Percentiles rank a stretch among this genome's conserved stretches.
phyloP scores from a whole-genome alignment of 495 filamentous ascomycete genomes.

The Entonaema liquescens region DNA sequence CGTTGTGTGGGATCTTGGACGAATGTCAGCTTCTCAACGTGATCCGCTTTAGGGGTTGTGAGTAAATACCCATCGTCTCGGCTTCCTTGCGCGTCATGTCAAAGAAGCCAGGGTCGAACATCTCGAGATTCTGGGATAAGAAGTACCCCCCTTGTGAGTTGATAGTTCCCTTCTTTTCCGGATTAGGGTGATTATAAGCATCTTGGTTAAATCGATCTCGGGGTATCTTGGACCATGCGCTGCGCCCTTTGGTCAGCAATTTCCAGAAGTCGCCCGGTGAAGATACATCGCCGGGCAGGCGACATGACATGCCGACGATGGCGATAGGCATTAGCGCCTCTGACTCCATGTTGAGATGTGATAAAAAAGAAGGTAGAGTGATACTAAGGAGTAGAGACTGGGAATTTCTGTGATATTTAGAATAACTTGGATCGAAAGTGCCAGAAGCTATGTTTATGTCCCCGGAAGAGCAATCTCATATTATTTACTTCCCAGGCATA shows the following conservation, averaged over 20 bases:
- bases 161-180: slow-evolving; percentile 52
- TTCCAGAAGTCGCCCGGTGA: slow-evolving; percentile 56
- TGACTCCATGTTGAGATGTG: slow-evolving; percentile 31
- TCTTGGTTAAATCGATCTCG: slow-evolving; percentile 71
- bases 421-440: slow-evolving; percentile 1
- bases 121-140: slow-evolving; percentile 57
- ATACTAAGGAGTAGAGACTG: slow-evolving; percentile 4
- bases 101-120: slow-evolving; percentile 65
- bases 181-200: slow-evolving; percentile 72
- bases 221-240: slow-evolving; percentile 61
- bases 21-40: slow-evolving; percentile 7
- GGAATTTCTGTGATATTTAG: slow-evolving; percentile 4
- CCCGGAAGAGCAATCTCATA: not conserved
- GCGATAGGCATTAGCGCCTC: slow-evolving; percentile 49
- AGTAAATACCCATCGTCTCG: slow-evolving; percentile 53
- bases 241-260: slow-evolving; percentile 51
- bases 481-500: not conserved
- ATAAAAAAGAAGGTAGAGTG: slow-evolving; percentile 13
- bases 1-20: slow-evolving; percentile 63
- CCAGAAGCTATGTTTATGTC: slow-evolving; percentile 26
- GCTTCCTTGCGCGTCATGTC: slow-evolving; percentile 59
- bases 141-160: slow-evolving; percentile 63
- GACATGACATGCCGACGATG: slow-evolving; percentile 58
- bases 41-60: not conserved
- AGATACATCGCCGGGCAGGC: slow-evolving; percentile 57